phyloP scores from a whole-genome alignment of 1,284 basidiomycete species.

The Apiotrichum laibachii region DNA sequence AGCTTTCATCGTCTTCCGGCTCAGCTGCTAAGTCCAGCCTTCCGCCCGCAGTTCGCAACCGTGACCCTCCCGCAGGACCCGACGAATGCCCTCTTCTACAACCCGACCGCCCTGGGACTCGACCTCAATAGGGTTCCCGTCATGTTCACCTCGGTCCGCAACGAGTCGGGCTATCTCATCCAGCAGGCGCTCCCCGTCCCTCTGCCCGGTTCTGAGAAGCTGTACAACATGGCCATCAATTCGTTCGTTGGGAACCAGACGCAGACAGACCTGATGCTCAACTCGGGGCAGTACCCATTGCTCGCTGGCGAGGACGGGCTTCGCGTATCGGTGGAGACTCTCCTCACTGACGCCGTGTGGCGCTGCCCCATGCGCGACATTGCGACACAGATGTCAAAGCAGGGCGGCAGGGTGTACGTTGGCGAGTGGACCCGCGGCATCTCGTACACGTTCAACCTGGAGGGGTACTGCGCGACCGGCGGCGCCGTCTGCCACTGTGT shows the following conservation, averaged over 20 bases:
- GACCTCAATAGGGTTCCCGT: conserved; percentile 60
- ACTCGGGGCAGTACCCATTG: conserved; percentile 58
- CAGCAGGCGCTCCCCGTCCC: conserved; percentile 47
- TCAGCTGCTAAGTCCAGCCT: conserved; percentile 23
- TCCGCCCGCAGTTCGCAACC: conserved; percentile 36
- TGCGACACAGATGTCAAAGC: conserved; percentile 61
- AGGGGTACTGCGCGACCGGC: conserved; percentile 22
- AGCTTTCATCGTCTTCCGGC: not conserved
- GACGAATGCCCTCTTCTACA: conserved; percentile 64
- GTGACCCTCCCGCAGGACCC: conserved; percentile 50
- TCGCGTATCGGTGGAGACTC: conserved; percentile 58
- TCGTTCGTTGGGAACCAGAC: conserved; percentile 26
- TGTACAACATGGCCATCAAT: conserved; percentile 41
- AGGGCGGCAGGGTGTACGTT: conserved; percentile 66
- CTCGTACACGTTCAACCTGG: conserved; percentile 63
- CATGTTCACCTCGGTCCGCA: conserved; percentile 63
- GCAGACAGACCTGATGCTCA: conserved; percentile 56
- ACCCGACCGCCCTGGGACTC: conserved; percentile 61
- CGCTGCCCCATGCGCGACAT: conserved; percentile 67
- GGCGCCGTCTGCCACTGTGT: conserved; percentile 43
- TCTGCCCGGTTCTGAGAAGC: conserved; percentile 29
- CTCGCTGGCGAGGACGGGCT: conserved; percentile 39
- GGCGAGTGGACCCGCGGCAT: conserved; percentile 66
- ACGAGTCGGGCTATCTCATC: conserved; percentile 67
- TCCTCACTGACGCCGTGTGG: conserved; percentile 62